These are phyloP conservation scores for Ailanthus altissimus DNA, from an alignment of 345 rosid genomes.

Conservation along the genomic window DNA sequence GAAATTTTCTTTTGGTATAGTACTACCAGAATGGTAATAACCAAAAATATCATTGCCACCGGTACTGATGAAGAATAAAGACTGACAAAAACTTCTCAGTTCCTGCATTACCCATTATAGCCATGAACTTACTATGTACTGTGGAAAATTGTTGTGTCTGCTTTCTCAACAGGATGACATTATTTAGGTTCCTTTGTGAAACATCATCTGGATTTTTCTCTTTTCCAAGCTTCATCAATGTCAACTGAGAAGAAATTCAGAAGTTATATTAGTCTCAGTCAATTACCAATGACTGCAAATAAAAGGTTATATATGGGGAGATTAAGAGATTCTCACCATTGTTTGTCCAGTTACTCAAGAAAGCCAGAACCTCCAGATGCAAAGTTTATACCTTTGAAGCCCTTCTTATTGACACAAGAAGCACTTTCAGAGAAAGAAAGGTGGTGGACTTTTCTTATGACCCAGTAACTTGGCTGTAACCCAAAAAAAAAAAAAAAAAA, in stretches of 20 bases:
- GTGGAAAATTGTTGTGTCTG: slow-evolving; percentile 41
- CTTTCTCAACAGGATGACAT: slow-evolving; percentile 37
- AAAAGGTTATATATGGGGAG: neutral
- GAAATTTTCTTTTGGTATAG: slow-evolving; percentile 34
- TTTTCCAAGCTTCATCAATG: neutral
- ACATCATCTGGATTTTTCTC: neutral
- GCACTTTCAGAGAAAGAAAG: slow-evolving; percentile 35
- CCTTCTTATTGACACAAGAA: slow-evolving; percentile 21
- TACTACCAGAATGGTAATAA: slow-evolving; percentile 29
- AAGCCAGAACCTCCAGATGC: slow-evolving; percentile 63
- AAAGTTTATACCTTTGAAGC: slow-evolving; percentile 48
- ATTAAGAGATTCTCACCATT: slow-evolving; percentile 8
- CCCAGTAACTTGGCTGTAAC: slow-evolving; percentile 48
- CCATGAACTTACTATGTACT: slow-evolving; percentile 23
- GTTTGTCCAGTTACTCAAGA: slow-evolving; percentile 38
- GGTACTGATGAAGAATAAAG: slow-evolving; percentile 53
- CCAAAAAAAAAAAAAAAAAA: neutral
- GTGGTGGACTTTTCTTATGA: slow-evolving; percentile 47
- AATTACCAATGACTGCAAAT: neutral
- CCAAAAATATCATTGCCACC: slow-evolving; percentile 53
- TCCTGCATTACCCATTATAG: slow-evolving; percentile 25
- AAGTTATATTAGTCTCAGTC: neutral
- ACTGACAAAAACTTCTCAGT: slow-evolving; percentile 31
- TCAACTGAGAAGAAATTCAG: slow-evolving; percentile 11
- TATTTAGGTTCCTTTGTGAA: slow-evolving; percentile 2